phyloP scores from a whole-genome alignment of 176 grass and related monocot genomes.

The Phoenix roebelenii region DNA sequence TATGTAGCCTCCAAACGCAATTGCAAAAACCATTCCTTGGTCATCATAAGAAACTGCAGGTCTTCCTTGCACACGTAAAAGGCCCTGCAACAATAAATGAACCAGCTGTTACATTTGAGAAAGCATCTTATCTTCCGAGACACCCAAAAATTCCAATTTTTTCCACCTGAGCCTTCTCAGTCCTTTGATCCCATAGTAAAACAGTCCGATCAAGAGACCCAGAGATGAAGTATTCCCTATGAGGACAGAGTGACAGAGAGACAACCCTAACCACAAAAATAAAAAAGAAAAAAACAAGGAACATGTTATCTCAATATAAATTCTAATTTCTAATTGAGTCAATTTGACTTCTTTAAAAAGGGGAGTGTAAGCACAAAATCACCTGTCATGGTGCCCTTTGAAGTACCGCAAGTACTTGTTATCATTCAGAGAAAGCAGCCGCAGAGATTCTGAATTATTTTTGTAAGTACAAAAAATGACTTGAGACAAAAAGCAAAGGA shows the following conservation, averaged over 20 bases:
- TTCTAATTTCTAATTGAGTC: too few species aligned
- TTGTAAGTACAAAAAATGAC: background rate
- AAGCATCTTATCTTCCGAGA: background rate
- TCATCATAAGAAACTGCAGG: slow-evolving; percentile 96
- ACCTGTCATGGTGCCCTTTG: slow-evolving; percentile 98
- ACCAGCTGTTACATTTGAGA: slow-evolving; percentile 7
- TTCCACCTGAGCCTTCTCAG: slow-evolving; percentile 82
- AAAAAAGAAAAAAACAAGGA: slow-evolving; percentile 11
- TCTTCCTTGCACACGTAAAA: slow-evolving; percentile 75
- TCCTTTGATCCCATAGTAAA: slow-evolving; percentile 82
- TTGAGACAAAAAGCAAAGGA: slow-evolving; percentile 20
- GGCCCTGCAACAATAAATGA: slow-evolving; percentile 43
- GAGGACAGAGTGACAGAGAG: slow-evolving; percentile 69
- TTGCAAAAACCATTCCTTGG: slow-evolving; percentile 81
- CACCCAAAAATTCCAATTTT: background rate
- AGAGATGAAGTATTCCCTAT: slow-evolving; percentile 73
- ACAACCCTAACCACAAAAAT: slow-evolving; percentile 51
- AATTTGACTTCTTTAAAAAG: too few species aligned
- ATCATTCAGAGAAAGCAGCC: slow-evolving; percentile 83
- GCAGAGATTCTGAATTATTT: slow-evolving; percentile 68
- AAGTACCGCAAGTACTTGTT: slow-evolving; percentile 95
- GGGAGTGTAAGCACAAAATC: too few species aligned
- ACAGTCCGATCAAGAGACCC: slow-evolving; percentile 89
- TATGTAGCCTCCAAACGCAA: slow-evolving; percentile 61
- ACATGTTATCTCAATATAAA: too few species aligned